Percentiles rank a stretch among this genome's conserved stretches.
Conservation (phyloP, 257 asterid genomes). For the Agastache rugosa region DNA sequence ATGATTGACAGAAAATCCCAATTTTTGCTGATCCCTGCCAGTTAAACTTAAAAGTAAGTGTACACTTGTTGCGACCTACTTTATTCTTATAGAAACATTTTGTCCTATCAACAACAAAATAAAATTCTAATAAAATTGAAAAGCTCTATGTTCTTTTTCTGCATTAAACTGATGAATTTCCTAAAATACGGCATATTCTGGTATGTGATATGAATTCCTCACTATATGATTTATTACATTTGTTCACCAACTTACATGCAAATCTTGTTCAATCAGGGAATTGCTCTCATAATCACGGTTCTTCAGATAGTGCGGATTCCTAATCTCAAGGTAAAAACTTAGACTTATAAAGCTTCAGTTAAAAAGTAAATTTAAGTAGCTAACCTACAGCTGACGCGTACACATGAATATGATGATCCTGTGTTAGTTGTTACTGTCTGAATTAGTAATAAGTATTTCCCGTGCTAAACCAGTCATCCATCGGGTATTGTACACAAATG, state of each 20-base stretch:
- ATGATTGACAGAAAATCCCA: background rate
- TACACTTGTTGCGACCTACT: background rate
- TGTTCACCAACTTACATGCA: constrained; percentile 19
- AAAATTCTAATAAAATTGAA: too few relatives aligned
- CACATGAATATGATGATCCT: constrained; percentile 16
- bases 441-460: background rate
- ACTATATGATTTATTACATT: background rate
- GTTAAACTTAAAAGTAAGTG: background rate
- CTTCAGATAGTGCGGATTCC: constrained; percentile 93
- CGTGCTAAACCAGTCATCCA: constrained; percentile 3
- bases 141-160: background rate
- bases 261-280: constrained; percentile 63
- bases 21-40: background rate
- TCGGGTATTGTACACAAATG: background rate
- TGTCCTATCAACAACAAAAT: too few relatives aligned
- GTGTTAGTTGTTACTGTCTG: background rate
- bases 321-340: constrained; percentile 80
- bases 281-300: constrained; percentile 83
- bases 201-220: constrained; percentile 13
- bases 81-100: background rate
- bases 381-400: constrained; percentile 8
- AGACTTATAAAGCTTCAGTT: constrained; percentile 18
- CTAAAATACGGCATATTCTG: background rate
- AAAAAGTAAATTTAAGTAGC: constrained; percentile 14
- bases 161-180: background rate